Conservation (phyloP, 257 asterid species). For the Coffea eugenioides region DNA sequence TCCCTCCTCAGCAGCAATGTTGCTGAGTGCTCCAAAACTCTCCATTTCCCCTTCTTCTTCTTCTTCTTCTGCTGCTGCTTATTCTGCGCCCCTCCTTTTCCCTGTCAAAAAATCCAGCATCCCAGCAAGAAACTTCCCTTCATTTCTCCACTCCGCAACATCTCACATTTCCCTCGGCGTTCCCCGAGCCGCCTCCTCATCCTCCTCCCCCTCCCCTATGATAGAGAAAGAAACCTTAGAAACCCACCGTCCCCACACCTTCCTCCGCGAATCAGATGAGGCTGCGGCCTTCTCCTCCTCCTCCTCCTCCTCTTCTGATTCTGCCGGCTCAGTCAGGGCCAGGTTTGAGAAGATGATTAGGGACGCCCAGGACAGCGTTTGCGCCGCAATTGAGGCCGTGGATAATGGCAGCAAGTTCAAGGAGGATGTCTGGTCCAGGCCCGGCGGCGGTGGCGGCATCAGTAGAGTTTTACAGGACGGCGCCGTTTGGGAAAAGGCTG, state of each 20-base stretch:
- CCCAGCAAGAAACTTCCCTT: background rate
- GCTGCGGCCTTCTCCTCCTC: slow-evolving; percentile 7
- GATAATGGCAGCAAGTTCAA: slow-evolving; percentile 72
- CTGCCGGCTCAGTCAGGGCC: slow-evolving; percentile 36
- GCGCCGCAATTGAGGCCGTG: slow-evolving; percentile 65
- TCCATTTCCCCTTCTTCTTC: slow-evolving; percentile 25
- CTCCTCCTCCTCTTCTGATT: background rate
- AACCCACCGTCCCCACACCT: slow-evolving; percentile 56
- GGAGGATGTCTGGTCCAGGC: slow-evolving; percentile 97
- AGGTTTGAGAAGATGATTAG: slow-evolving; percentile 93
- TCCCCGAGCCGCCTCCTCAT: slow-evolving; percentile 17
- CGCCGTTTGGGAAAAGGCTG: slow-evolving; percentile 88
- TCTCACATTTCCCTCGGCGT: slow-evolving; percentile 2
- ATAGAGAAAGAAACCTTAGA: slow-evolving; percentile 67
- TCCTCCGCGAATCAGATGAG: slow-evolving; percentile 61
- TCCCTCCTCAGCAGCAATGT: background rate
- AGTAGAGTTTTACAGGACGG: slow-evolving; percentile 97
- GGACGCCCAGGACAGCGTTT: slow-evolving; percentile 78
- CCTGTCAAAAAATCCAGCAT: background rate
- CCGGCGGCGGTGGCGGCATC: slow-evolving; percentile 99
- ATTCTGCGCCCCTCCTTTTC: background rate
- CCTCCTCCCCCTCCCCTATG: slow-evolving; percentile 41
- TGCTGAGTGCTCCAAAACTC: slow-evolving; percentile 21
- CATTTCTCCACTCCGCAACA: background rate
- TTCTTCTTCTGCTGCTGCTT: background rate